Conservation (phyloP, 345 rosid species). For the Salix arbutifolia region DNA sequence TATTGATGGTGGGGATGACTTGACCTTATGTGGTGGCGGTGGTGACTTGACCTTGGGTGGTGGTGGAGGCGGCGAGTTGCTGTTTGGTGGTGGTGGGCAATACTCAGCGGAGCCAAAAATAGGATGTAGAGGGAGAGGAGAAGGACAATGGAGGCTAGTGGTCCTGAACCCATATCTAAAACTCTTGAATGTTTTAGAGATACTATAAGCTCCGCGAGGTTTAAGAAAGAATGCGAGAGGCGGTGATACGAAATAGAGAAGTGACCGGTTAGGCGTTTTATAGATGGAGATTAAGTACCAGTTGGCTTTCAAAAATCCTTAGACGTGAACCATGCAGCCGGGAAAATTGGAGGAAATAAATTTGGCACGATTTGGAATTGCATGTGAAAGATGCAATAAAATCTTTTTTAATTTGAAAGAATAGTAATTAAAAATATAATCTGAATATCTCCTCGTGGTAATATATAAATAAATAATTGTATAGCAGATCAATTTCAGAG, state of each 20-base stretch:
- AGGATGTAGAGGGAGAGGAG: slow-evolving; percentile 23
- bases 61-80: neutral
- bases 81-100: neutral
- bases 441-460: too few species aligned
- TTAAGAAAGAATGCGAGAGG: too few species aligned
- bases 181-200: neutral
- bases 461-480: too few species aligned
- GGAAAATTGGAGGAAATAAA: neutral
- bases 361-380: too few species aligned
- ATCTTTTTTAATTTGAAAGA: too few species aligned
- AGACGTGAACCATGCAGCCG: neutral
- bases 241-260: neutral
- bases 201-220: neutral
- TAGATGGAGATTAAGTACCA: neutral
- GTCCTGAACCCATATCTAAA: slow-evolving; percentile 24
- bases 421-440: too few species aligned
- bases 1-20: too few species aligned
- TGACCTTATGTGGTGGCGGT: too few species aligned
- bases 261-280: neutral
- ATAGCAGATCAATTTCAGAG: too few species aligned
- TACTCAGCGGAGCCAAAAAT: slow-evolving; percentile 17
- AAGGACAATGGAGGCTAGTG: slow-evolving; percentile 11
- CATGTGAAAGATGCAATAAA: too few species aligned
- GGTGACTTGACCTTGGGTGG: too few species aligned
- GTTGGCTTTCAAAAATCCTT: neutral